These are phyloP conservation scores for Saksenaea vasiformis DNA, from an alignment of 371 early-diverging fungal species.

Conservation along the genomic window DNA sequence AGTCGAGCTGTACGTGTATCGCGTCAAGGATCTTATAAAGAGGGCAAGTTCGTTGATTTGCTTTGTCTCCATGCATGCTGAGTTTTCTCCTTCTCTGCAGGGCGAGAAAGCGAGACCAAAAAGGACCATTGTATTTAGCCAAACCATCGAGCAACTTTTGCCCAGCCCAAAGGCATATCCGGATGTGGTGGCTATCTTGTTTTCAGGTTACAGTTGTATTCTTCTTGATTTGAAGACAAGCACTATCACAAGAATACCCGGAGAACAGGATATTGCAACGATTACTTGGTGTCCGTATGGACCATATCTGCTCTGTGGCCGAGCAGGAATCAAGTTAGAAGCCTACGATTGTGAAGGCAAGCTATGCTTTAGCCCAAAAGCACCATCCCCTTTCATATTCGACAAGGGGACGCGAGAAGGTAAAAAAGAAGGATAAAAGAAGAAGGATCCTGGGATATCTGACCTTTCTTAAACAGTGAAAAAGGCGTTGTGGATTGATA, in stretches of 20 bases:
- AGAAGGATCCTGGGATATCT: too few relatives aligned
- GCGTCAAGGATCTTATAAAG: constrained; percentile 17
- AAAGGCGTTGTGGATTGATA: not conserved
- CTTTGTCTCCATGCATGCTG: not conserved
- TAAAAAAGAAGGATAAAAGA: too few relatives aligned
- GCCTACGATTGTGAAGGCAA: not conserved
- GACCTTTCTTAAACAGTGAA: not conserved
- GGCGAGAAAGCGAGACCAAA: not conserved
- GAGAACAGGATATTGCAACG: constrained; percentile 1
- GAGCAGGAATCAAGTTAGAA: not conserved
- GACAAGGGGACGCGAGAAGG: too few relatives aligned
- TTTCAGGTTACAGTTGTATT: not conserved
- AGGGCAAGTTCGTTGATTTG: constrained; percentile 10
- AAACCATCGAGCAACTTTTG: constrained; percentile 2
- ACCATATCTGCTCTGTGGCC: constrained; percentile 14
- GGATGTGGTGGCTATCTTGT: constrained; percentile 6
- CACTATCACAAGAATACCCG: not conserved
- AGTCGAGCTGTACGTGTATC: constrained; percentile 21
- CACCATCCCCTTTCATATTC: too few relatives aligned
- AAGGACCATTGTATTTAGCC: not conserved
- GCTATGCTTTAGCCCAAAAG: too few relatives aligned
- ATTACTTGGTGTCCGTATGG: constrained; percentile 32
- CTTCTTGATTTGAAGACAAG: not conserved
- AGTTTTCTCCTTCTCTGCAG: not conserved
- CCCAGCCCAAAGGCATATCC: constrained; percentile 12